Evolutionary conservation across 106 monocot genomes (phyloP), one percentile per base, ranked within the genome.

Genomic region (Dactylorhiza incarnata): DNA sequence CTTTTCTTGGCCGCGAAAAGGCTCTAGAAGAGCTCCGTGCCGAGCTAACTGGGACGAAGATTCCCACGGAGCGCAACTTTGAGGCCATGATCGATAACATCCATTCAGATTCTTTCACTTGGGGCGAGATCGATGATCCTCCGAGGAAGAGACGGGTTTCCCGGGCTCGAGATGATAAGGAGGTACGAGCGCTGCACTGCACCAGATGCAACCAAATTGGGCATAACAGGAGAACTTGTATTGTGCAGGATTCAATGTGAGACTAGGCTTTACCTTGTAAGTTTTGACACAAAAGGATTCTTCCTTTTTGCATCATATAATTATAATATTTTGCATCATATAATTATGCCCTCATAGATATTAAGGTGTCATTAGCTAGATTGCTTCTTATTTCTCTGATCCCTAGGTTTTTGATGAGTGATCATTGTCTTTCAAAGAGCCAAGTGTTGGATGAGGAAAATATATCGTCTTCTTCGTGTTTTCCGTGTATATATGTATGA

Each of bases 1-100:
- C 87, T 78, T 87, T 87, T 58, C 87, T 87, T 49, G 87, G 87
- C 15, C 74, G 87, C 52, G 80, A 87, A 67, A 87, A 84, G 81
- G 87, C 83, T 68, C 61, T 87, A 7, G 83, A 84, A 67, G 87
- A 87, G 76, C 75, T 87, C 2, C 77, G 72, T 48, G 37, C 75
- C 16, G 81, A 84, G 45, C 68, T 80, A 20, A 56, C 6, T 7
- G 59, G 59, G 37, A 48, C 73, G 58, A 59, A 69, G 25, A 45
- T 55, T 69, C 48, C 51, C 16, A 47, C 17, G 16, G 79, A 79
- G 1, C 24, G 55, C 23, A 54, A 15, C 24, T 78, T 66, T 47
- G 81, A 78, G 63, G 9, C 74, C 26, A 26, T 72, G 11, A 17
- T 45, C 4, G 81, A 85, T 9, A 71, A 44, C 49, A 44, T 59